Conservation (phyloP, 148 eudicot species). For the Pharnaceum exiguum region DNA sequence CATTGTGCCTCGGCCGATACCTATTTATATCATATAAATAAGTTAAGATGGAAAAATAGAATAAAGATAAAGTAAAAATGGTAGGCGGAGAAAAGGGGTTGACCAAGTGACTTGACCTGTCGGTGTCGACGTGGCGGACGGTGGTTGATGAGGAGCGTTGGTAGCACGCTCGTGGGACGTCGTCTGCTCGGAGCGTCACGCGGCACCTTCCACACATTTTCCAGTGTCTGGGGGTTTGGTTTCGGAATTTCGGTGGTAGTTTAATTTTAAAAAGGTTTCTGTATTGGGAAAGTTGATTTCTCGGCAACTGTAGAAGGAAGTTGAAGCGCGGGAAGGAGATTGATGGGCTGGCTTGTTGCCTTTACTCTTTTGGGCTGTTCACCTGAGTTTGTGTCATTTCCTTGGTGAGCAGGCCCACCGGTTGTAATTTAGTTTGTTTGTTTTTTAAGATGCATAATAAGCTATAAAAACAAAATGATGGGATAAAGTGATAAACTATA, state of each 20-base stretch:
- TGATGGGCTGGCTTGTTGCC: neutral
- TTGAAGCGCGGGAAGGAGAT: constrained; percentile 19
- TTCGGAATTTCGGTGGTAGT: no score
- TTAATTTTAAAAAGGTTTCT: no score
- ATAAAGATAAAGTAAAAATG: neutral
- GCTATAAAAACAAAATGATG: no score
- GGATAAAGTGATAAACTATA: no score
- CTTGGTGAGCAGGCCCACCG: no score
- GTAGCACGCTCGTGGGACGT: constrained; percentile 60
- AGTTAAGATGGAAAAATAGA: neutral
- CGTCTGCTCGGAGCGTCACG: constrained; percentile 63
- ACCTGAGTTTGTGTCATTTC: no score
- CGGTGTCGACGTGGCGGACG: constrained; percentile 50
- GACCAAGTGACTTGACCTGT: constrained; percentile 40
- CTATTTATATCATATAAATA: constrained; percentile 27
- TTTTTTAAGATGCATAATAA: no score
- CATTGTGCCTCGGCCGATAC: constrained; percentile 65
- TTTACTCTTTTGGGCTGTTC: constrained; percentile 2
- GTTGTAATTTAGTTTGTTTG: no score
- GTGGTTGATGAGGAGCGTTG: constrained; percentile 40
- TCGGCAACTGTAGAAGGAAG: constrained; percentile 9
- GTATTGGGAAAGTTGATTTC: no score
- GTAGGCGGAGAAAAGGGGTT: neutral
- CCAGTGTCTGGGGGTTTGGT: no score
- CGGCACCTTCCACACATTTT: constrained; percentile 74